Evolutionary conservation across 1,284 basidiomycete genomes (phyloP).

Genomic region (Porogramme epimiltina): DNA sequence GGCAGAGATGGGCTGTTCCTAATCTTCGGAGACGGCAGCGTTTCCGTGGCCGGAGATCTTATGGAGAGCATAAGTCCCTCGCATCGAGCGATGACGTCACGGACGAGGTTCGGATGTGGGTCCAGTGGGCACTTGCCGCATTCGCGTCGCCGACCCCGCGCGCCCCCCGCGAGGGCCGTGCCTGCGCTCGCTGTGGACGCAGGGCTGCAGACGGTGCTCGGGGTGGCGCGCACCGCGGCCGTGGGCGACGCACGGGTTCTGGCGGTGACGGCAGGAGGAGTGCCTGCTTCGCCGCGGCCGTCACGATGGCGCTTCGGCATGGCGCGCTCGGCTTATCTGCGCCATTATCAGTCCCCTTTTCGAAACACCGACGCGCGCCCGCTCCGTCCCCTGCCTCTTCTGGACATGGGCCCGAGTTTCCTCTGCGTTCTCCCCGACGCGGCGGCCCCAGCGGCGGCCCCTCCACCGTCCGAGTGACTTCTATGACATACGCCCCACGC

Average conservation of each 20-base stretch:
- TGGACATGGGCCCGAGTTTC: slow-evolving; percentile 6
- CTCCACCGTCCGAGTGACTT: too few relatives aligned
- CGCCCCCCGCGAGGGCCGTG: background rate
- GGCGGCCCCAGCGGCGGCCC: too few relatives aligned
- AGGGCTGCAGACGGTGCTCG: background rate
- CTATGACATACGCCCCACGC: too few relatives aligned
- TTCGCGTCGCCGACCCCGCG: background rate
- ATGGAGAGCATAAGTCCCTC: too few relatives aligned
- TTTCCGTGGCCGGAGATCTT: background rate
- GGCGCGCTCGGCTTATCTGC: slow-evolving; percentile 15
- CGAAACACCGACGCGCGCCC: slow-evolving; percentile 4
- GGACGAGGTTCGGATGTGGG: background rate
- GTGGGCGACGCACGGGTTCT: background rate
- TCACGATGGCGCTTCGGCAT: slow-evolving; percentile 2
- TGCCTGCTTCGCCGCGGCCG: slow-evolving; percentile 7
- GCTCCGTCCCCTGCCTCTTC: slow-evolving; percentile 17
- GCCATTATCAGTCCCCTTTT: slow-evolving; percentile 26
- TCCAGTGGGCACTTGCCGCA: slow-evolving; percentile 3
- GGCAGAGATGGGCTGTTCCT: slow-evolving; percentile 8
- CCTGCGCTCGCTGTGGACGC: background rate
- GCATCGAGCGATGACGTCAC: slow-evolving; percentile 19
- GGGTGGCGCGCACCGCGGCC: background rate
- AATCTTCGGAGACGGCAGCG: background rate
- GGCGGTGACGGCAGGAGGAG: background rate
- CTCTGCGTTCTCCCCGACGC: too few relatives aligned